phyloP scores from a whole-genome alignment of 2,329 filamentous ascomycete species.

The Chrysoporthe puriensis region DNA sequence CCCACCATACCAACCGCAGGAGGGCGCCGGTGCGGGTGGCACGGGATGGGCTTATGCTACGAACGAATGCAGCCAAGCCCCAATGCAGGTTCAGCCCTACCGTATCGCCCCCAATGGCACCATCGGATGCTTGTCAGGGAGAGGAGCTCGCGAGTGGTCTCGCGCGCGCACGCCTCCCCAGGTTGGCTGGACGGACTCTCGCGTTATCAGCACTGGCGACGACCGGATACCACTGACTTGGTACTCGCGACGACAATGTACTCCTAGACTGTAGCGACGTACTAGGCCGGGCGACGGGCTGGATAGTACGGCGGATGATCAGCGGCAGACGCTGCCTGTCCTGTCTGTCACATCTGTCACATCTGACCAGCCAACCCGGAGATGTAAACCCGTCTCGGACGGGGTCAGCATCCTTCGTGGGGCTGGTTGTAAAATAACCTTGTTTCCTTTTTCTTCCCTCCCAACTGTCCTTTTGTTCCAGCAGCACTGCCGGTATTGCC shows the following conservation, averaged over 20 bases:
- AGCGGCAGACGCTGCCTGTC: background rate
- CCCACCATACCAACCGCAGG: background rate
- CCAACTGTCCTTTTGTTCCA: background rate
- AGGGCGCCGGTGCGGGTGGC: background rate
- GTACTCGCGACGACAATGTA: too few species aligned
- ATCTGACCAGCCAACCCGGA: conserved; percentile 10
- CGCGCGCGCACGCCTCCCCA: too few species aligned
- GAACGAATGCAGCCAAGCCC: background rate
- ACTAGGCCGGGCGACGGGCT: too few species aligned
- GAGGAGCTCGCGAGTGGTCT: too few species aligned
- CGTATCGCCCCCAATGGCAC: conserved; percentile 16
- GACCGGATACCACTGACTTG: background rate
- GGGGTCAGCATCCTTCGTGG: conserved; percentile 10
- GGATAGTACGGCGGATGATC: background rate
- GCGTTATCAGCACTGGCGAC: background rate
- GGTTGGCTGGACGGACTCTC: background rate
- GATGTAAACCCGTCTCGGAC: conserved; percentile 6
- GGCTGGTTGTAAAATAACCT: background rate
- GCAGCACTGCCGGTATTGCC: background rate
- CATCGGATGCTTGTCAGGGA: background rate
- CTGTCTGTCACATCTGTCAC: background rate
- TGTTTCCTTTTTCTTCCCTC: background rate
- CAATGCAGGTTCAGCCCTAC: conserved; percentile 19
- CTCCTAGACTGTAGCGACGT: too few species aligned
- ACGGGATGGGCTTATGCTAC: conserved; percentile 7